Conservation (phyloP, 2,329 filamentous ascomycete species). For the Phyllosticta citribraziliensis region DNA sequence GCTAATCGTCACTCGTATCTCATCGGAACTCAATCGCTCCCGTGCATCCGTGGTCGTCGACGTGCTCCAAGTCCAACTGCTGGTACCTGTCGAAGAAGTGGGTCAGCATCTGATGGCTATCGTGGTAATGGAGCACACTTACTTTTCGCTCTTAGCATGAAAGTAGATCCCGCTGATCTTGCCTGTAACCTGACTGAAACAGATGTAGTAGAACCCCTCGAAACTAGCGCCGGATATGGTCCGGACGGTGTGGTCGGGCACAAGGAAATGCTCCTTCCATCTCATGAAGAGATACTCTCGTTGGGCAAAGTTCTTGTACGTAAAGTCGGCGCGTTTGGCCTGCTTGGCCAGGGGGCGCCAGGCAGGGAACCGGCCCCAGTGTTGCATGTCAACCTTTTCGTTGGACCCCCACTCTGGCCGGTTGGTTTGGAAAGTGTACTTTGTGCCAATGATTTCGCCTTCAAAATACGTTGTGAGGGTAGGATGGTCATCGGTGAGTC, state of each 20-base stretch:
- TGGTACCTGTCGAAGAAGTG: slow-evolving; percentile 59
- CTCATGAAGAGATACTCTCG: slow-evolving; percentile 93
- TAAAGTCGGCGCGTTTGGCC: slow-evolving; percentile 48
- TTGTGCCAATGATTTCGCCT: slow-evolving; percentile 91
- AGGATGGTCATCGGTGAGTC: slow-evolving; percentile 87
- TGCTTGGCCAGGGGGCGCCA: slow-evolving; percentile 68
- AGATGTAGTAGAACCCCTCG: slow-evolving; percentile 98
- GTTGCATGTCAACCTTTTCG: slow-evolving; percentile 81
- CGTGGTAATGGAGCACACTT: slow-evolving; percentile 31
- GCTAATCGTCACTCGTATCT: slow-evolving; percentile 26
- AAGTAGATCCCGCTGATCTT: slow-evolving; percentile 92
- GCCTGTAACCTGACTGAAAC: slow-evolving; percentile 86
- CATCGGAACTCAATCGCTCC: slow-evolving; percentile 81
- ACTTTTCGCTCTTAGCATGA: slow-evolving; percentile 97
- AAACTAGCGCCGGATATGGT: slow-evolving; percentile 93
- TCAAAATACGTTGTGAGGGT: slow-evolving; percentile 98
- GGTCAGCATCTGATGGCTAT: neutral
- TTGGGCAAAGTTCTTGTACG: slow-evolving; percentile 60
- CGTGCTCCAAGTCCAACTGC: slow-evolving; percentile 82
- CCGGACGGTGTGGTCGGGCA: slow-evolving; percentile 84
- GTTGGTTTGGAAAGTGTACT: slow-evolving; percentile 86
- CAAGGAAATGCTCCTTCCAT: slow-evolving; percentile 97
- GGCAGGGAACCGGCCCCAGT: slow-evolving; percentile 84
- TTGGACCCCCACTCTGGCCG: slow-evolving; percentile 87
- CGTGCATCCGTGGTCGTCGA: slow-evolving; percentile 74